Base-by-base conservation (phyloP, 2,329 filamentous ascomycete species). In the Ophiocordyceps robertsii region DNA sequence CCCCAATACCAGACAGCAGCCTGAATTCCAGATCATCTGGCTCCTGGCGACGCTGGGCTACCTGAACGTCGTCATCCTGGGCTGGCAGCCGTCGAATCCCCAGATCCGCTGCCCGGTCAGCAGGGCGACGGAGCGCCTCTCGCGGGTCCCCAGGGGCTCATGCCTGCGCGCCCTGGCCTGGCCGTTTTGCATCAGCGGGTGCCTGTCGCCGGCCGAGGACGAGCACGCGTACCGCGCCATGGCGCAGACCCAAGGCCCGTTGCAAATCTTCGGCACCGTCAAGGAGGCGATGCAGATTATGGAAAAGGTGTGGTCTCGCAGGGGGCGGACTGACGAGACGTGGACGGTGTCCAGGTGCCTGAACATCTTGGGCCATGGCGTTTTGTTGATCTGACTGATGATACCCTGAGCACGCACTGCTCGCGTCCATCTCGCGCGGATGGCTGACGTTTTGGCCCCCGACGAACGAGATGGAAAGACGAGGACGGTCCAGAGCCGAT, bases 31-130 rank as follows among this genome's bases (percentile, higher is more conserved):
- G 48, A 57, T 58, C 13, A 63, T 71, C 36, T 74, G 70, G 71
- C 64, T 67, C 1, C 62, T 70, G 37, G 69, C 68, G 1, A 58
- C 66, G 0, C 56, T 70, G 2, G 61, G 64, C 8, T 73, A 73
- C 44, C 61, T 74, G 12, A 56, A 61, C 12, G 64, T 71, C 4
- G 67, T 73, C 17, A 58, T 71, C 3, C 65, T 62, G 1, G 72
- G 70, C 4, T 74, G 69, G 70, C 68, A 71, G 46, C 69, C 69
- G 0, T 60, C 61, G 0, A 64, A 58, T 38, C 53, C 57, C 0
- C 68, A 70, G 40, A 62, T 72, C 2, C 58, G 58, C 3, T 45
- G 48, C 21, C 47, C 56, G 19, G 54, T 67, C 48, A 36, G 51
- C 46, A 54, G 49, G 32, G 57, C 61, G 43, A 59, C 58, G 1